Percentiles rank a stretch among this genome's conserved stretches.
phyloP scores from a whole-genome alignment of 1,284 basidiomycete species.

The Sporisorium graminicola region DNA sequence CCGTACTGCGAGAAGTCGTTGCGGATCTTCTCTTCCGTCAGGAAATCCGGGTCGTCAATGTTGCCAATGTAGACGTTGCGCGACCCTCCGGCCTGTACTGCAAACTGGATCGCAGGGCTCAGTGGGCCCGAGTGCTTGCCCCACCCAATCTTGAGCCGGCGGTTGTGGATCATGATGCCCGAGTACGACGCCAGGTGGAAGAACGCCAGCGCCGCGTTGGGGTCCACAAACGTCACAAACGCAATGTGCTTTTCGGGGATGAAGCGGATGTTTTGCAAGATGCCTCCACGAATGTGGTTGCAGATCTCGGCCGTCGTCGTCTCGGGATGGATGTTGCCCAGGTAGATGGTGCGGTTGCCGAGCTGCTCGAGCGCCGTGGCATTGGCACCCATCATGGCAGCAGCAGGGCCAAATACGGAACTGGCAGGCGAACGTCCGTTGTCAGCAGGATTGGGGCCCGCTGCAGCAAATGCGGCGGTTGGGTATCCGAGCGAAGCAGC shows the following conservation, averaged over 20 bases:
- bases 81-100: constrained; percentile 68
- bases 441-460: constrained; percentile 16
- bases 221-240: constrained; percentile 68
- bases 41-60: constrained; percentile 62
- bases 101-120: constrained; percentile 67
- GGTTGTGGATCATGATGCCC: constrained; percentile 68
- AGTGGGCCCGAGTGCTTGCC: constrained; percentile 68
- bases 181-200: constrained; percentile 65
- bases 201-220: constrained; percentile 67
- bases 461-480: constrained; percentile 48
- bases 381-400: constrained; percentile 53
- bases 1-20: constrained; percentile 66
- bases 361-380: constrained; percentile 59
- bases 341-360: constrained; percentile 68
- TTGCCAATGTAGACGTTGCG: constrained; percentile 69
- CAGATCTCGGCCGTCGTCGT: constrained; percentile 69
- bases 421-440: constrained; percentile 43
- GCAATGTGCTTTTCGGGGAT: constrained; percentile 69
- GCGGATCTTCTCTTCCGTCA: constrained; percentile 66
- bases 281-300: constrained; percentile 69
- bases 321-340: constrained; percentile 68
- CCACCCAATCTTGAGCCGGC: constrained; percentile 68
- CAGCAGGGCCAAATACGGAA: constrained; percentile 54
- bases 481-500: constrained; percentile 68
- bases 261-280: constrained; percentile 66